Base-by-base conservation (phyloP, 257 asterid species). In the Ehretia macrophylla region DNA sequence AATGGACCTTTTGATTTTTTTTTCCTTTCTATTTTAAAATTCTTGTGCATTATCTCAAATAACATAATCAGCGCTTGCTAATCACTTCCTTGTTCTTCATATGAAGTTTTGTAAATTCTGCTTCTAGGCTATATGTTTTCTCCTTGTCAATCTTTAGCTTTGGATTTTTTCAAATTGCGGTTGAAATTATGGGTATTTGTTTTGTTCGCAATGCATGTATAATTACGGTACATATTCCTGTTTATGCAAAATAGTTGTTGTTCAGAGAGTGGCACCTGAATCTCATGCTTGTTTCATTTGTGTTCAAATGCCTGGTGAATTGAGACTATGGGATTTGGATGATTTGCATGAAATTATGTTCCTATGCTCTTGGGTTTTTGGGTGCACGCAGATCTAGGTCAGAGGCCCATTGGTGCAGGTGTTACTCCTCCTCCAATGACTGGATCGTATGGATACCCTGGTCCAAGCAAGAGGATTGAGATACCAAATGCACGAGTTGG, bases 381-480 rank as follows among this genome's bases (percentile, higher is more conserved):
- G 51, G 65, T 35, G 54, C 51, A 51, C 66, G 68, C 72, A 79
- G 87, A 50, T 37, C n/a, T 46, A 23, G 20, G 8, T 17, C 66
- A 55, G 10, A 60, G 59, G 64, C 59, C 76, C 14, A 19, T 58
- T 27, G 44, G 55, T 40, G 18, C 64, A 6, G 48, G 69, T 68
- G 22, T 17, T 23, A 60, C 78, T 59, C 76, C 81, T 59, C 79
- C 76, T 51, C 76, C 79, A 2, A 68, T 80, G 32, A 79, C 72
- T 54, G 63, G 69, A 64, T 77, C 88, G 5, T 85, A 76, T 61
- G 90, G 94, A 40, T 79, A 81, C 58, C 73, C 88, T 17, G 88
- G 87, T 63, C 80, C 77, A 17, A 77, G 53, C 74, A 84, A 82
- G 73, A 86, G 67, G 74, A 82, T 89, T 51, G 95, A 89, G 72